phyloP scores from a whole-genome alignment of 1,139 yeast species.

The Saccharomyces hybrid region DNA sequence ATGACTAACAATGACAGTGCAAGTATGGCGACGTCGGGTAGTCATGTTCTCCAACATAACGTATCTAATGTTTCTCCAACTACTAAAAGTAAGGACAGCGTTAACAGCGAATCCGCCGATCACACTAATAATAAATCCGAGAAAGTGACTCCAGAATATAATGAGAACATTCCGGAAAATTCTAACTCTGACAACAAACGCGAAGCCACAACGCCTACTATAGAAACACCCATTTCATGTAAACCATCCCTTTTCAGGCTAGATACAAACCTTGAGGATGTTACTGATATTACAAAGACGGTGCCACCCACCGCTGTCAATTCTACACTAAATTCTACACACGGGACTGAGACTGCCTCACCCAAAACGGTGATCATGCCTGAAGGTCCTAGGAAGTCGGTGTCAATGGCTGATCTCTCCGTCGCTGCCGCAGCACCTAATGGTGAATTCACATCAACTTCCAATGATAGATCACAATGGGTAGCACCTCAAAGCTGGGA shows the following conservation, averaged over 20 bases:
- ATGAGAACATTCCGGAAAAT: background rate
- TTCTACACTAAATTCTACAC: background rate
- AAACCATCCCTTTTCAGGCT: slow-evolving; percentile 17
- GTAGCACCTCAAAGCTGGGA: slow-evolving; percentile 79
- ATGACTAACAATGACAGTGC: slow-evolving; percentile 4
- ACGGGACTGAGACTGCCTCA: background rate
- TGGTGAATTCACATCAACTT: slow-evolving; percentile 7
- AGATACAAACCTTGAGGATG: slow-evolving; percentile 27
- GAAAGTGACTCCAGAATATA: background rate
- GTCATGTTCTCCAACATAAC: slow-evolving; percentile 1
- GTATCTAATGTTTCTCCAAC: background rate
- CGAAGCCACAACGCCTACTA: background rate
- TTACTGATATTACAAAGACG: slow-evolving; percentile 27
- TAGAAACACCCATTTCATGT: slow-evolving; percentile 4
- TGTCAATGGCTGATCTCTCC: slow-evolving; percentile 20
- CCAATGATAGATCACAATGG: slow-evolving; percentile 34
- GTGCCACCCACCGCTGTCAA: slow-evolving; percentile 1
- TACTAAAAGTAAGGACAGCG: background rate
- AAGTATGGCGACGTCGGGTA: slow-evolving; percentile 1
- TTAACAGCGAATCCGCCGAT: background rate
- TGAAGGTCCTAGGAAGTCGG: slow-evolving; percentile 23
- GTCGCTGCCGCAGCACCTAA: slow-evolving; percentile 13
- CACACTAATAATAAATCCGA: background rate
- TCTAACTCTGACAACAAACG: background rate
- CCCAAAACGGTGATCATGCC: background rate